Base-by-base conservation (phyloP, 1,284 basidiomycete genomes). In the Ustilago trichophora region DNA sequence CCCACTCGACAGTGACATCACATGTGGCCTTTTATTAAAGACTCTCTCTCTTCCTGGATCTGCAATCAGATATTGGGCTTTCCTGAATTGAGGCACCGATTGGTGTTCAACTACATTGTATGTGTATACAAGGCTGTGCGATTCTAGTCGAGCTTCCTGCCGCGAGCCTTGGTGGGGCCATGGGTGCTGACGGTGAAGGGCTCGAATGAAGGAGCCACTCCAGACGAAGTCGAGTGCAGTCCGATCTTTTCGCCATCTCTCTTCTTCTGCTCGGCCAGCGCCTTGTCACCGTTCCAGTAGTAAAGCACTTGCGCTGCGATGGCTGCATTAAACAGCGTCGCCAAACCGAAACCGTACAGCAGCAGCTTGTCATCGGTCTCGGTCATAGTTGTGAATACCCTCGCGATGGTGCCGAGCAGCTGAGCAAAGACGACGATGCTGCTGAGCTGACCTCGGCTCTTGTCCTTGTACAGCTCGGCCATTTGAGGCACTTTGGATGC, bases 401-500 rank as follows among this genome's bases (percentile, higher is more conserved):
- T 35, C 1, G 79, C 79, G 15, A 78, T 49, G 8, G 78, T 80
- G 19, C 79, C 79, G 18, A 72, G 51, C 11, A 81, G 64, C 60
- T 81, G 79, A 3, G 77, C 75, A 49, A 81, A 79, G 24, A 81
- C 78, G 16, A 80, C 79, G 48, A 81, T 59, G 32, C 76, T 65
- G 57, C 75, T 78, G 18, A 81, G 68, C 50, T 81, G 77, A 10
- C 79, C 79, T 1, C 75, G 60, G 10, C 70, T 69, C 57, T 77
- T 77, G 33, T 70, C 62, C 33, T 64, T 59, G 56, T 79, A 69
- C 29, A 80, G 64, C 69, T 80, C 77, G 22, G 65, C 52, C 51
- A 81, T 81, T 52, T 81, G 79, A 3, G 79, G 79, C 37, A 81
- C 73, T 48, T 81, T 81, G 43, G 72, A 75, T 3, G 73, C 65